phyloP scores from a whole-genome alignment of 2,329 filamentous ascomycete genomes.

The Botrytis paeoniae region DNA sequence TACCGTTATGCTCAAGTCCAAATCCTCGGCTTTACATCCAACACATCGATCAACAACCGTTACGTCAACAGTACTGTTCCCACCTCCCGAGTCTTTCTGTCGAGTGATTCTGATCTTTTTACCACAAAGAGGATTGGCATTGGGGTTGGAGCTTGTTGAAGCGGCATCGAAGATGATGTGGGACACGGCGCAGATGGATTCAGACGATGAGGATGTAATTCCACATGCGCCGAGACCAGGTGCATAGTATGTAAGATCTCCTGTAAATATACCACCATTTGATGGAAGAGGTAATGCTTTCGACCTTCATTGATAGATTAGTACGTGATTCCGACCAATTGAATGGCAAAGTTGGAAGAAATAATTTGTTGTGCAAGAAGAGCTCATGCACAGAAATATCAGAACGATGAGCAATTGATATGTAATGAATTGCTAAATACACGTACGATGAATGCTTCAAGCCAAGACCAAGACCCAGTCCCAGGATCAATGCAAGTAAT shows the following conservation, averaged over 20 bases:
- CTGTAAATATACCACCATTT: slow-evolving; percentile 52
- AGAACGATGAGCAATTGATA: slow-evolving; percentile 20
- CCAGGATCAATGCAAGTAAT: slow-evolving; percentile 38
- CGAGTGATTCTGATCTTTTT: slow-evolving; percentile 60
- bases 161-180: slow-evolving; percentile 63
- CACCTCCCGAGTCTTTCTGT: slow-evolving; percentile 45
- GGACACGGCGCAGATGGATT: slow-evolving; percentile 65
- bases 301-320: slow-evolving; percentile 21
- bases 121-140: slow-evolving; percentile 66
- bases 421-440: slow-evolving; percentile 23
- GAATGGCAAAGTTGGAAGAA: slow-evolving; percentile 15
- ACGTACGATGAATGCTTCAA: slow-evolving; percentile 26
- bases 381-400: neutral
- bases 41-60: slow-evolving; percentile 62
- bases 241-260: slow-evolving; percentile 68
- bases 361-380: neutral
- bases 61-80: slow-evolving; percentile 56
- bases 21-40: slow-evolving; percentile 42
- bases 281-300: slow-evolving; percentile 51
- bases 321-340: neutral
- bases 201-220: slow-evolving; percentile 48
- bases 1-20: slow-evolving; percentile 44
- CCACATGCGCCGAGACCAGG: slow-evolving; percentile 70
- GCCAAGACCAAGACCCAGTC: slow-evolving; percentile 38
- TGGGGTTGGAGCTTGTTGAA: slow-evolving; percentile 52